Conservation (phyloP, 2,329 filamentous ascomycete species). For the Trichoderma sp. region DNA sequence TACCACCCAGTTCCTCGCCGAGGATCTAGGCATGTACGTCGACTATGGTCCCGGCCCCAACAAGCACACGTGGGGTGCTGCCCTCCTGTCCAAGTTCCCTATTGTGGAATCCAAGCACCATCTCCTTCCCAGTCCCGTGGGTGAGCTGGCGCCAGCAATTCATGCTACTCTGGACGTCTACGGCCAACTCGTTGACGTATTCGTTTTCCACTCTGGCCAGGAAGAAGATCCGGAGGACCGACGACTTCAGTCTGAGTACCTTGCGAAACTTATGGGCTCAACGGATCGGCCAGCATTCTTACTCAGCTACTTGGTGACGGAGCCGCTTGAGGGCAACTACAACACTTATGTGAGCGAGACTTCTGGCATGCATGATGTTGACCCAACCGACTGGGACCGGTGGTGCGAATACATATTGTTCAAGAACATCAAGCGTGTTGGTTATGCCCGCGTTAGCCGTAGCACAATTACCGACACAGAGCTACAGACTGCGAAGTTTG, state of each 20-base stretch:
- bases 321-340: conserved; percentile 89
- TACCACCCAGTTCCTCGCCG: conserved; percentile 88
- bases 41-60: conserved; percentile 97
- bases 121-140: conserved; percentile 86
- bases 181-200: conserved; percentile 84
- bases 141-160: conserved; percentile 92
- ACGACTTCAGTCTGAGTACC: conserved; percentile 79
- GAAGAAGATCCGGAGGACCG: conserved; percentile 95
- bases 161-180: conserved; percentile 95
- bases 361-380: conserved; percentile 94
- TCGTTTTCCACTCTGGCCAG: conserved; percentile 98
- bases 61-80: conserved; percentile 97
- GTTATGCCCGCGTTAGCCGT: conserved; percentile 85
- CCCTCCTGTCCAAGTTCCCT: conserved; percentile 92
- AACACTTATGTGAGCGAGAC: conserved; percentile 86
- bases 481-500: conserved; percentile 93
- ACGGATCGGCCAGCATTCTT: conserved; percentile 78
- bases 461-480: conserved; percentile 96
- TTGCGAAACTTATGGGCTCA: conserved; percentile 83
- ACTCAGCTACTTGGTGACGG: conserved; percentile 88
- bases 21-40: conserved; percentile 97
- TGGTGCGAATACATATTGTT: conserved; percentile 99
- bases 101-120: conserved; percentile 97
- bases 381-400: conserved; percentile 87
- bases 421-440: conserved; percentile 80